Conservation (phyloP, 306 rosid genomes). For the Begonia peltatifolia region DNA sequence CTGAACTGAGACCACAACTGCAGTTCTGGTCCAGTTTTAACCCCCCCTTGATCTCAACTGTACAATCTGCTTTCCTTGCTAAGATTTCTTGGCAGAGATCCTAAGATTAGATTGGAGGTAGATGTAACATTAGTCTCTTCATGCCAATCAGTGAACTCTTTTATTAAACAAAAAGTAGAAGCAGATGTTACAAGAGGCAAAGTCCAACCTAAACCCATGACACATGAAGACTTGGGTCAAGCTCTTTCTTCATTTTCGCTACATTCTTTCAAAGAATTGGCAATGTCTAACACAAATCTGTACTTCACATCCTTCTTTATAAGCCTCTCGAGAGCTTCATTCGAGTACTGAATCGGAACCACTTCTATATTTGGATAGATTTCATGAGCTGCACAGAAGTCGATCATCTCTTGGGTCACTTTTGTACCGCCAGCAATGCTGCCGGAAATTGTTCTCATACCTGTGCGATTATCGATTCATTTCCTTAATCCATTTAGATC, state of each 20-base stretch:
- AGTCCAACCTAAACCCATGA: too few relatives aligned
- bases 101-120: too few relatives aligned
- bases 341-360: slow-evolving; percentile 63
- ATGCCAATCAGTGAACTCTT: too few relatives aligned
- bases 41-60: too few relatives aligned
- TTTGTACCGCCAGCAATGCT: slow-evolving; percentile 53
- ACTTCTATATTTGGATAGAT: slow-evolving; percentile 65
- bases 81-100: too few relatives aligned
- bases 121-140: too few relatives aligned
- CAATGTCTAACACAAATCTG: slow-evolving; percentile 76
- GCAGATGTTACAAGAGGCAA: too few relatives aligned
- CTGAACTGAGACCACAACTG: too few relatives aligned
- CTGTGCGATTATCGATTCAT: slow-evolving; percentile 24
- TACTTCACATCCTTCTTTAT: slow-evolving; percentile 56
- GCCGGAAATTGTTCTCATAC: slow-evolving; percentile 47
- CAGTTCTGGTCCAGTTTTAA: too few relatives aligned
- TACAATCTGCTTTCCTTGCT: too few relatives aligned
- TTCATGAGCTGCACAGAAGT: slow-evolving; percentile 54
- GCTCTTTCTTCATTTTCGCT: slow-evolving; percentile 2
- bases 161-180: too few relatives aligned
- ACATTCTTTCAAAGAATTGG: slow-evolving; percentile 38
- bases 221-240: too few relatives aligned
- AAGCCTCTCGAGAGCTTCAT: slow-evolving; percentile 79
- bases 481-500: slow-evolving; percentile 3
- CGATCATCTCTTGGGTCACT: slow-evolving; percentile 59